These are phyloP conservation scores for Fraxinus albicans DNA, from an alignment of 305 asterid species.

Conservation along the genomic window DNA sequence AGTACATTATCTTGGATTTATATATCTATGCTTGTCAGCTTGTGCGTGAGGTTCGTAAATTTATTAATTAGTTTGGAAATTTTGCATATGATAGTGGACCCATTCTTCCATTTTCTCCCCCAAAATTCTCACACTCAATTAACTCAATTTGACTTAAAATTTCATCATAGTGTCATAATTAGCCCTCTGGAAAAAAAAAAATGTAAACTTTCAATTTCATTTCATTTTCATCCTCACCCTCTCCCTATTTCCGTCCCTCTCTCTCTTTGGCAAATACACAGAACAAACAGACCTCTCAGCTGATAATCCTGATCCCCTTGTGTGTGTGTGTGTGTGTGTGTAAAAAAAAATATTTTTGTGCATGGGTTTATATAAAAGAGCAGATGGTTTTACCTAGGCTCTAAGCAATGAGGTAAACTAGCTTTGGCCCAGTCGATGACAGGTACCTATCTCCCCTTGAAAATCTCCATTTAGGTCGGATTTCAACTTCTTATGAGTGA, in stretches of 20 bases:
- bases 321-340: not conserved
- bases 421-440: slow-evolving; percentile 46
- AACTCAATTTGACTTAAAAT: slow-evolving; percentile 22
- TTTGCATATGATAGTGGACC: slow-evolving; percentile 3
- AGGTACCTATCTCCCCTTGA: slow-evolving; percentile 50
- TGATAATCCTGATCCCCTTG: slow-evolving; percentile 9
- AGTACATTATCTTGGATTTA: not conserved
- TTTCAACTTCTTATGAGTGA: slow-evolving; percentile 49
- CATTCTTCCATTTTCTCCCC: slow-evolving; percentile 14
- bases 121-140: slow-evolving; percentile 24
- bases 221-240: slow-evolving; percentile 13
- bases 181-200: not conserved
- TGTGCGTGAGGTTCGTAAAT: not conserved
- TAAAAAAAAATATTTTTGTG: not conserved
- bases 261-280: not conserved
- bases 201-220: slow-evolving; percentile 13
- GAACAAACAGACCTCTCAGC: slow-evolving; percentile 21
- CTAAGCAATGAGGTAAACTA: not conserved
- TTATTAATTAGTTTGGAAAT: not conserved
- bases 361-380: not conserved
- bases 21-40: not conserved
- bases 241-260: not conserved
- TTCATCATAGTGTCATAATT: slow-evolving; percentile 15
- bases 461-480: slow-evolving; percentile 66
- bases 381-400: slow-evolving; percentile 8